A percentile compares a stretch with the other conserved stretches of the same genome.
Conservation (phyloP, 345 rosid species). For the Melaleuca quinquenervia region DNA sequence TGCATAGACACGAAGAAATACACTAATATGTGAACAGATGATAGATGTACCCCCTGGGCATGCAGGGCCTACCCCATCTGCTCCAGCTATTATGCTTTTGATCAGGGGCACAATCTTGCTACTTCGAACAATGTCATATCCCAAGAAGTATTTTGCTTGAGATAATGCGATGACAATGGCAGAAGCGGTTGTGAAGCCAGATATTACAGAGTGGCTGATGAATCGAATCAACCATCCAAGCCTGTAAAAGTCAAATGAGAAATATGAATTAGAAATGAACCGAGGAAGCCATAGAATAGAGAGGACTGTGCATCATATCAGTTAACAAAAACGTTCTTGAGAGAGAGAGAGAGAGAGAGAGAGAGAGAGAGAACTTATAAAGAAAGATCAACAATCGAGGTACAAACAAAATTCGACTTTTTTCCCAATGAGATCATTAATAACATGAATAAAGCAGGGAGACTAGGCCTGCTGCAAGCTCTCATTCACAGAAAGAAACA, state of each 20-base stretch:
- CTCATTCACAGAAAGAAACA: not conserved
- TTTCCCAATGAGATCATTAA: not conserved
- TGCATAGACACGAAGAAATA: not conserved
- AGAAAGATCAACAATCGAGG: not conserved
- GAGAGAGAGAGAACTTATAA: not conserved
- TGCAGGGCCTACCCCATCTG: constrained; percentile 50
- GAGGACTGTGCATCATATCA: not conserved
- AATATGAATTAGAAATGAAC: not conserved
- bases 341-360: not conserved
- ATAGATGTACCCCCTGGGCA: not conserved
- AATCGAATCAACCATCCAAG: constrained; percentile 99
- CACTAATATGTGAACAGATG: not conserved
- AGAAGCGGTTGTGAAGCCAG: constrained; percentile 94
- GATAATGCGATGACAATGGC: constrained; percentile 95
- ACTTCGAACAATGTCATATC: constrained; percentile 69
- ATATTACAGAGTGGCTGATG: constrained; percentile 97
- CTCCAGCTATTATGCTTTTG: constrained; percentile 84
- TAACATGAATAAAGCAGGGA: not conserved
- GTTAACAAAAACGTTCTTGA: not conserved
- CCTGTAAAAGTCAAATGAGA: constrained; percentile 22
- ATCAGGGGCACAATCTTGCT: constrained; percentile 87
- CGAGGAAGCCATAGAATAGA: not conserved
- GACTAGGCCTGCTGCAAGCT: not conserved
- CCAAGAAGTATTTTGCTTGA: constrained; percentile 91
- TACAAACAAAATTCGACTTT: not conserved